phyloP scores from a whole-genome alignment of 2,329 filamentous ascomycete genomes.

The Xylogone sp. region DNA sequence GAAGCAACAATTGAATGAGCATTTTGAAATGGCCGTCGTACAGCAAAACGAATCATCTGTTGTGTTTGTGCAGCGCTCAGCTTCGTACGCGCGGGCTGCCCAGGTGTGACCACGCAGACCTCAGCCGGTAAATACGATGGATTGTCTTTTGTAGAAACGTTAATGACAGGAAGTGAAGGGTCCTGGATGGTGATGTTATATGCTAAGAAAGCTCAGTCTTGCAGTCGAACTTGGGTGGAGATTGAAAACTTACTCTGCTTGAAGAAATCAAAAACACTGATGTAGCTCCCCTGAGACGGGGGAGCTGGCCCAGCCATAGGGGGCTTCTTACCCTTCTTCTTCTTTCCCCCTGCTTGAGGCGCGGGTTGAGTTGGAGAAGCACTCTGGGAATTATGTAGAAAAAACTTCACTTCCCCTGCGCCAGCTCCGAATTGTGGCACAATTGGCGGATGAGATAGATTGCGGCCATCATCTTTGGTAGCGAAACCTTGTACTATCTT shows the following conservation, averaged over 20 bases:
- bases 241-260: slow-evolving; percentile 29
- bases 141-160: slow-evolving; percentile 54
- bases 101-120: slow-evolving; percentile 57
- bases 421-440: slow-evolving; percentile 37
- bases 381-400: slow-evolving; percentile 30
- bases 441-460: slow-evolving; percentile 30
- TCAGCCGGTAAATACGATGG: slow-evolving; percentile 67
- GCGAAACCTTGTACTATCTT: slow-evolving; percentile 46
- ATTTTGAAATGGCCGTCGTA: slow-evolving; percentile 62
- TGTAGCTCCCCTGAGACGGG: slow-evolving; percentile 32
- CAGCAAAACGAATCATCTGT: slow-evolving; percentile 70
- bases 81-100: slow-evolving; percentile 59
- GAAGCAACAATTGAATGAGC: slow-evolving; percentile 59
- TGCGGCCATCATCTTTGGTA: slow-evolving; percentile 31
- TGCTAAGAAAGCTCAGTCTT: no score
- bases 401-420: slow-evolving; percentile 52
- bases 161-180: slow-evolving; percentile 51
- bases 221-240: no score
- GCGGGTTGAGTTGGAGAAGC: slow-evolving; percentile 11
- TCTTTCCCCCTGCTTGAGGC: slow-evolving; percentile 22
- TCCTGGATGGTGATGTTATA: no score
- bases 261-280: slow-evolving; percentile 57
- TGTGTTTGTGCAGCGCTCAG: slow-evolving; percentile 58
- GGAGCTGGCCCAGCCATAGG: slow-evolving; percentile 19
- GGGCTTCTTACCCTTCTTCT: slow-evolving; percentile 25